Evolutionary conservation across 139 green algal species (phyloP).

Genomic region (Volvox africanus): DNA sequence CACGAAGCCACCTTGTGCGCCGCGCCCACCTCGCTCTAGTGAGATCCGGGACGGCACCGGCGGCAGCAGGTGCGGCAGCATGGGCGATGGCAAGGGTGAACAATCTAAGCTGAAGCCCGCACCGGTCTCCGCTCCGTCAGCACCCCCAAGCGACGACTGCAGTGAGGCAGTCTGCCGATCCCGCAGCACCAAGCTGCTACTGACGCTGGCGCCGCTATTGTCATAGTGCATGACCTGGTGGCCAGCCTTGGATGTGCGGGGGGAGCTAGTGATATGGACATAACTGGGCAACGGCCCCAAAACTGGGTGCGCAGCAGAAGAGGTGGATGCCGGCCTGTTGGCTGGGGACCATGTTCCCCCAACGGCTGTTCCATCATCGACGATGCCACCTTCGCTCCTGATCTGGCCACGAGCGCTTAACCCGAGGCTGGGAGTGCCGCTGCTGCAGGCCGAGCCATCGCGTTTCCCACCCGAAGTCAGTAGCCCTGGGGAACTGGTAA

Average conservation of each 20-base stretch:
- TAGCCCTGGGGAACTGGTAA: background rate
- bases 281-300: background rate
- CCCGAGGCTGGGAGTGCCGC: background rate
- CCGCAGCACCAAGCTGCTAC: background rate
- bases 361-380: background rate
- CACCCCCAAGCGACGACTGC: background rate
- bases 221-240: background rate
- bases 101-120: background rate
- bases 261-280: background rate
- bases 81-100: background rate
- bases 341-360: background rate
- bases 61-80: background rate
- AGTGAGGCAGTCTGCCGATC: background rate
- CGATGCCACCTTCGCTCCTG: background rate
- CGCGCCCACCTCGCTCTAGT: background rate
- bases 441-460: background rate
- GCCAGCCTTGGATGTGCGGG: background rate
- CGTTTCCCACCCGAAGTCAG: background rate
- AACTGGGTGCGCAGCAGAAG: background rate
- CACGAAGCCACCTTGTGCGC: constrained; percentile 3
- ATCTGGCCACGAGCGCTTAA: background rate
- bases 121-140: background rate
- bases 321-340: background rate
- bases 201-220: background rate
- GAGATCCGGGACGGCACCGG: background rate